Evolutionary conservation across 176 grass and related monocot genomes (phyloP), one percentile per base, ranked within the genome.

Genomic region (Hsuehochloa calcarea): DNA sequence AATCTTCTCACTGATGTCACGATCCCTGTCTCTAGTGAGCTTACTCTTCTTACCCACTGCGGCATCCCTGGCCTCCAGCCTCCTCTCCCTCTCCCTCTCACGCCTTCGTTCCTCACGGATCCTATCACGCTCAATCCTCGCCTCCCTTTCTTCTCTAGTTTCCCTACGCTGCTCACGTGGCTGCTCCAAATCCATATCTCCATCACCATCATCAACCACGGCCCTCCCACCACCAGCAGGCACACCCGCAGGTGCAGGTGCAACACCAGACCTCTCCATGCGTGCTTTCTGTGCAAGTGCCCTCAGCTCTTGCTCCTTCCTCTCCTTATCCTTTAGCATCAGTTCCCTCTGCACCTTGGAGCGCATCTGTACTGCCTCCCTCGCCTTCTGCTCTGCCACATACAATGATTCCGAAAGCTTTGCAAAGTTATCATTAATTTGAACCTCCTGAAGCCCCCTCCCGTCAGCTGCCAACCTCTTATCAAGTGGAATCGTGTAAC

Each of bases 371-470:
- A 98, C 96, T 11, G 93, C 96, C 68, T 98, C 96, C 72, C 96
- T 95, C 0, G 96, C 96, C 87, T 98, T 98, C 91, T 98, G 96
- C 84, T 98, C 96, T 1, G 96, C 93, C 51, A 98, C 96, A 90
- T 98, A 98, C 80, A 98, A 51, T 39, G 93, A 49, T 74, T 98
- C 96, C 19, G 96, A 98, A 46, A 98, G 88, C 87, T 95, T 95
- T 31, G 96, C 96, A 75, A 98, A 98, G 49, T 98, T 95, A 80
- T 98, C 96, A 84, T 98, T 98, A 70, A 98, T 98, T 77, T 98
- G 96, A 64, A 98, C 96, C 74, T 98, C 96, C 77, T 98, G 96
- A 76, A 98, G 85, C 26, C 93, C 96, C 47, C 96, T 89, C 3
- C 96, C 96, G 29, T 98, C 96, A 62, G 96, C 96, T 35, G 96